Base-by-base conservation (phyloP, 1,284 basidiomycete genomes). In the Abortiporus biennis region DNA sequence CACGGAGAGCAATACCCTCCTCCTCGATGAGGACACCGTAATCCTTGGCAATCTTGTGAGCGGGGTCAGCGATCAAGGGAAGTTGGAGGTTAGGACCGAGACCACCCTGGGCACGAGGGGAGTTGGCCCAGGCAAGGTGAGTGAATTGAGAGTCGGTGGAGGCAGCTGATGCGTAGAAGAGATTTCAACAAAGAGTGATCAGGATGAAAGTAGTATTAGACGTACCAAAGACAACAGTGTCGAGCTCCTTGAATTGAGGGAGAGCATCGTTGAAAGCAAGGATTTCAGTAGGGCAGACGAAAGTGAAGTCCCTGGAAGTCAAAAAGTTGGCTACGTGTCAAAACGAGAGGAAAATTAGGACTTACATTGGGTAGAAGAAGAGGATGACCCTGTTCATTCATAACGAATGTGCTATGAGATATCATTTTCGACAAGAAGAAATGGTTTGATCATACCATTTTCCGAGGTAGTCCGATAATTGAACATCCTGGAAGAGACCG, bases 221-320 rank as follows among this genome's bases (percentile, higher is more conserved):
- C 74, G n/a, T 45, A 85, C 85, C 83, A 47, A 93, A 76, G 40
- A 94, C 82, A 42, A 72, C 71, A 34, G 87, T 82, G 63, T 82
- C 78, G 53, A 92, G 68, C 45, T 73, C 74, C 43, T 77, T 69
- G 71, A 94, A 92, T 52, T 76, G 69, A 35, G 76, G 59, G 36
- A 93, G 76, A 4, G 87, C 83, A 51, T 88, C 84, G 63, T 93
- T 92, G 76, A 92, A 94, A 1, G 91, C 91, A 35, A 93, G 78
- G 59, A 94, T 92, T 66, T 94, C 91, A 49, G 91, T 92, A 25
- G 91, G 91, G 70, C 91, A 92, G 54, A 93, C 90, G 56, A 92
- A 89, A 37, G 84, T 88, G 62, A 84, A 83, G 57, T 86, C 82
- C 68, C 80, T 83, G 50, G 39, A 21, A 43, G 16, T 39, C 27